Conservation (phyloP, 306 rosid species). For the Malus fusca region DNA sequence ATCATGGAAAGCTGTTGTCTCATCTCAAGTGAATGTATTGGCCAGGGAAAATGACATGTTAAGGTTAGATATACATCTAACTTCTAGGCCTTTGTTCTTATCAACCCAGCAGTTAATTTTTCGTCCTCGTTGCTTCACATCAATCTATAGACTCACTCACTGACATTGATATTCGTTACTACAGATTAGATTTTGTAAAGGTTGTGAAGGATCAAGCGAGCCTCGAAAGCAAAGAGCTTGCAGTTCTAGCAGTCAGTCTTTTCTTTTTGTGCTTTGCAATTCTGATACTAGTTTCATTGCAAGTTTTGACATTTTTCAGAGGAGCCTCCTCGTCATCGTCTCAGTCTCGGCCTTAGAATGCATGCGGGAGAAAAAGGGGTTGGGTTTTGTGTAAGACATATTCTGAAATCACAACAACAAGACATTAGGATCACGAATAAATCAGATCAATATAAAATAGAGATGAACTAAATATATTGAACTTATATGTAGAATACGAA, state of each 20-base stretch:
- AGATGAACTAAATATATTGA: no score
- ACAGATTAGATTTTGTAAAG: conserved; percentile 57
- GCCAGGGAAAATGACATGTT: conserved; percentile 47
- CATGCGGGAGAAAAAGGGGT: conserved; percentile 41
- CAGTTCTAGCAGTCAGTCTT: conserved; percentile 56
- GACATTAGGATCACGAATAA: no score
- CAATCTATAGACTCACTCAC: not conserved
- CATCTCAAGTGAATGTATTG: conserved; percentile 51
- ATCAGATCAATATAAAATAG: no score
- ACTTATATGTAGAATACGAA: no score
- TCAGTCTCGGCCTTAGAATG: conserved; percentile 26
- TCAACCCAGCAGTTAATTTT: not conserved
- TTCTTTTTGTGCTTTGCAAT: conserved; percentile 52
- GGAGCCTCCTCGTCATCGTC: not conserved
- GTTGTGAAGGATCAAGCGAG: conserved; percentile 47
- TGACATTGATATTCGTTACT: not conserved
- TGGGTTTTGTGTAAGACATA: no score
- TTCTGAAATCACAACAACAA: no score
- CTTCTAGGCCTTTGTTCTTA: not conserved
- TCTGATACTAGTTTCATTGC: conserved; percentile 43
- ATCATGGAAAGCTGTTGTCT: conserved; percentile 59
- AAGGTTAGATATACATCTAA: conserved; percentile 39
- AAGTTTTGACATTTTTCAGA: conserved; percentile 30
- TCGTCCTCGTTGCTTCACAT: not conserved
- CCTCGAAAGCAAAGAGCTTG: conserved; percentile 61